Evolutionary conservation across 2,329 filamentous ascomycete genomes (phyloP).

Genomic region (Akanthomyces lecanii): DNA sequence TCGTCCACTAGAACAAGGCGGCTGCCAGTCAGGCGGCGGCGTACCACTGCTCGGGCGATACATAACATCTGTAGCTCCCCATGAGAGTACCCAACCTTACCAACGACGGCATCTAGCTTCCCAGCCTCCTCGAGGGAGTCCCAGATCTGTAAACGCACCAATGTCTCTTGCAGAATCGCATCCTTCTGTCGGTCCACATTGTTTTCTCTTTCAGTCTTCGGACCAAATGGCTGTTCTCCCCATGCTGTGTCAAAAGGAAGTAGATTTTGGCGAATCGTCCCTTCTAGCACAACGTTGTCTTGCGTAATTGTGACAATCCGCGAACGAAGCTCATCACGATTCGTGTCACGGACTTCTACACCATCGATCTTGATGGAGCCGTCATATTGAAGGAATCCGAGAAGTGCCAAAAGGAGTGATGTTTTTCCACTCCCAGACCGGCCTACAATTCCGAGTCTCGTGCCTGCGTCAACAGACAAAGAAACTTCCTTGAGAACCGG

Average conservation of each 20-base stretch:
- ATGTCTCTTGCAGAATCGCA: neutral
- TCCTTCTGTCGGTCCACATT: neutral
- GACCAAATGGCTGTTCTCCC: neutral
- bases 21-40: neutral
- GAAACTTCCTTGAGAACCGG: neutral
- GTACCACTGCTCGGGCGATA: slow-evolving; percentile 2
- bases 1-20: slow-evolving; percentile 4
- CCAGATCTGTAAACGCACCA: neutral
- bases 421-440: slow-evolving; percentile 3
- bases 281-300: neutral
- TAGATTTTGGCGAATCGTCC: slow-evolving; percentile 4
- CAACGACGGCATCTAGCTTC: neutral
- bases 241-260: neutral
- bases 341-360: neutral
- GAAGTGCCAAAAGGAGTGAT: neutral
- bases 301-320: slow-evolving; percentile 7
- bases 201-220: neutral
- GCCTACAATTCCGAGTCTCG: neutral
- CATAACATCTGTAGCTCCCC: slow-evolving; percentile 2
- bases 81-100: neutral
- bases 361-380: slow-evolving; percentile 6
- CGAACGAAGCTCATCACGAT: neutral
- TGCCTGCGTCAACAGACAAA: neutral
- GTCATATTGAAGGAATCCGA: neutral
- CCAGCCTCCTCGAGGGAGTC: neutral